Base-by-base conservation (phyloP, 2,329 filamentous ascomycete species). In the Lasiodiplodia gonubiensis region DNA sequence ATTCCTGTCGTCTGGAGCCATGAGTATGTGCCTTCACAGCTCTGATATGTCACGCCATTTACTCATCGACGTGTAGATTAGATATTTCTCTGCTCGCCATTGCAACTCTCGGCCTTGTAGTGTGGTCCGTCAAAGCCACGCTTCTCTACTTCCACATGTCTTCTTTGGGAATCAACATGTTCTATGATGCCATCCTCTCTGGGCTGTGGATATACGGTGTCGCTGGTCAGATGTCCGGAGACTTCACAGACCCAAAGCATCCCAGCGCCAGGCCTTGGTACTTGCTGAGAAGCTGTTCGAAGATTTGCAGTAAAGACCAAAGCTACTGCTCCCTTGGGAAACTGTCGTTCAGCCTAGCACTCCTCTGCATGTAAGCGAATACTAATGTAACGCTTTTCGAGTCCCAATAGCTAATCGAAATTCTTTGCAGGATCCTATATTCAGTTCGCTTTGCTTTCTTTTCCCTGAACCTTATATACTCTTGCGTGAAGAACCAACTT, bases 1-100 rank as follows among this genome's bases (percentile, higher is more conserved):
- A 68, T 73, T 55, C 70, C 72, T 1, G n/a, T 69, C 27, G 60
- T 71, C 2, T 74, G 72, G 72, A 70, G 71, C 52, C 67, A 72
- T 64, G 70, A 64, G 72, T 71, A 49, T 21, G 27, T 53, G 12
- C 30, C 8, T 54, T 18, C 25, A 18, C 7, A 7, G 18, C 14
- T 11, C 14, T 54, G 30, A 33, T 54, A n/a, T n/a, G n/a, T n/a
- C n/a, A 6, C 51, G 12, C 10, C 11, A 8, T 8, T 18, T 21
- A 35, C 25, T n/a, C 25, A 18, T 46, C 14, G 42, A n/a, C 42
- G 4, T 12, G 16, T 33, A 55, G 53, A 21, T 12, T n/a, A 10
- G 21, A n/a, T 25, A 14, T 18, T 18, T 37, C 53, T 5, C 18
- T 12, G 4, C 53, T 55, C 33, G 53, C 53, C 7, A 37, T 55